Evolutionary conservation across 2,329 filamentous ascomycete genomes (phyloP), one percentile per base, ranked within the genome.

Genomic region (Calonectria henricotiae): DNA sequence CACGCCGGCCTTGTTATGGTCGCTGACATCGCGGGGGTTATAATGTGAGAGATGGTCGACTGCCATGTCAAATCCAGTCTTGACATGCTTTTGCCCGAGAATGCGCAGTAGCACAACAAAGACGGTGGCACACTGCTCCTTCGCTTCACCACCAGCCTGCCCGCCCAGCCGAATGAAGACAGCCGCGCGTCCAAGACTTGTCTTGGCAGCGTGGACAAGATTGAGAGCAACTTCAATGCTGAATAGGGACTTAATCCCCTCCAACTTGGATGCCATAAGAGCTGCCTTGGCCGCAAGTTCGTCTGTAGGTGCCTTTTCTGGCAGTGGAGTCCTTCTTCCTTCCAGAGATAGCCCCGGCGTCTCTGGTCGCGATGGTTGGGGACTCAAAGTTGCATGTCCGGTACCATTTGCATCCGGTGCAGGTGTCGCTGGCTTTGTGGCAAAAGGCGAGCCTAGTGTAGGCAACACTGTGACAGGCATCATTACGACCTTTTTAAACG

Each of bases 401-500:
- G 80, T 78, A 11, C 76, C 72, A 73, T 80, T 79, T 2, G 82
- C 73, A 7, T 75, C 73, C 6, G 73, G 25, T 1, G 74, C 68
- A 5, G 75, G 51, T 8, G 73, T 44, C 1, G 76, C 32, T 27
- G 85, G 79, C 65, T 85, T 87, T 58, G 82, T 82, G 70, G 83
- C 87, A 78, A 90, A 94, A 65, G 87, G 87, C n/a, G 85, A 89
- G 9, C 86, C 85, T 61, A 89, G 89, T 55, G 89, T 91, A 1
- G 94, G 94, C 4, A 98, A 86, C 9, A 95, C 96, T 63, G 94
- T 97, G 60, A 99, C 96, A 2, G 96, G 96, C 91, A 98, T 97
- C 95, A 99, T 98, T 74, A 99, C 94, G 9, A 99, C 96, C 82
- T 98, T 98, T 80, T 95, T 98, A 86, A 99, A 99, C 0, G 95